Evolutionary conservation across 2,329 filamentous ascomycete genomes (phyloP), one percentile per base, ranked within the genome.

Genomic region (Shiraia bambusicola): DNA sequence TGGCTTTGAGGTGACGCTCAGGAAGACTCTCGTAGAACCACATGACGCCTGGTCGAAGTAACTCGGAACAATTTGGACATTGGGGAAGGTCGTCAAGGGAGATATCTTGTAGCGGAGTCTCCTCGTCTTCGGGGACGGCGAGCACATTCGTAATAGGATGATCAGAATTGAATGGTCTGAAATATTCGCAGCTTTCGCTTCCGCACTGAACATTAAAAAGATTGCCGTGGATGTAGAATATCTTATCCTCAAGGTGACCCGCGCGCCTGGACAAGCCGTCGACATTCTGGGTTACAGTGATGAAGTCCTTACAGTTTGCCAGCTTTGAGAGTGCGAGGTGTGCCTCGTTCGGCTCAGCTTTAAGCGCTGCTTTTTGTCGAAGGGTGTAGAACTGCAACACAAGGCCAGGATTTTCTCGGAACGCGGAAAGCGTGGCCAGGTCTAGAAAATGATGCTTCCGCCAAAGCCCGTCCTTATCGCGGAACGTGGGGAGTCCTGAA

Each of bases 21-120:
- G 86, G 16, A 29, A 56, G 34, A 2, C 46, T 26, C 28, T 59
- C 57, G 3, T 31, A 47, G 30, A 58, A 59, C 52, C 47, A 56
- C 10, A 58, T 40, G 3, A 59, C 29, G 3, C 36, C 53, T 7
- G 56, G 55, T 3, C 56, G 49, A 15, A 60, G 40, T 4, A 60
- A 34, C 4, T 45, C 44, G 11, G 27, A 27, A 26, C 50, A 47
- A 16, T 32, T 22, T 12, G 42, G 43, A 28, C 54, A 58, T 4
- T 37, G 35, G 1, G 54, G 52, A 2, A 59, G 15, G 10, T 46
- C 31, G 16, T 13, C 16, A 15, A 26, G 13, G 30, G n/a, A 19
- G 9, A 50, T n/a, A 4, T 42, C 26, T 6, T 19, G 16, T 2
- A 38, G 24, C 13, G 35, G 25, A 7, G 34, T 31, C 10, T 33